Evolutionary conservation across 2,329 filamentous ascomycete species (phyloP), one percentile per base, ranked within the genome.

Genomic region (Aureobasidium sp.): DNA sequence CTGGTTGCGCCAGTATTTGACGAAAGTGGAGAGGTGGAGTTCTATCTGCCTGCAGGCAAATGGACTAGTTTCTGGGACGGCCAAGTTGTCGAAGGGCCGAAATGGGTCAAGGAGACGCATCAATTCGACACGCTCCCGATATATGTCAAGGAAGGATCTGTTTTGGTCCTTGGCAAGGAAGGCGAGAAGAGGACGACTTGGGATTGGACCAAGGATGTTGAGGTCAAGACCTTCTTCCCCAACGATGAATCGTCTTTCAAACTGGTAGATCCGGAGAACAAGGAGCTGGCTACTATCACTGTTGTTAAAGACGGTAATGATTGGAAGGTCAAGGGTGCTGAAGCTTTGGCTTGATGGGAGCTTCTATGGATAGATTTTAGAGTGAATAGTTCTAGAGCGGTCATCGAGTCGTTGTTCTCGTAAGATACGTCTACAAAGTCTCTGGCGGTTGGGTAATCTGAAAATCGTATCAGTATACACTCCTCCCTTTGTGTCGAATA

Each of bases 1-100:
- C 74, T 90, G 8, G 84, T 85, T 5, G 84, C 85, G 1, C 86
- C 86, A 1, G 77, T 88, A 1, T 88, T 87, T 64, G 79, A 82
- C 12, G 83, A 88, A 70, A 78, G 79, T 1, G 85, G 84, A 0
- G 80, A 81, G 39, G 86, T 86, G 0, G 82, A 87, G 62, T 87
- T 88, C 71, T 90, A 90, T 71, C 75, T 87, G 17, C 81, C 81
- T 2, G 72, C 74, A n/a, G 79, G 79, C 10, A 71, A 70, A 32
- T 82, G 80, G 80, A 80, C 77, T n/a, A 77, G 69, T 63, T 80
- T 78, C 70, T 81, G 80, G 73, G 72, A 76, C 57, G 73, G 75
- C 10, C 70, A 76, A 63, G 72, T 73, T 34, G 69, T 74, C 17
- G 65, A 72, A 29, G 78, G 79, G 12, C 75, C 77, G 1, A 72